Evolutionary conservation across 768 basidiomycete genomes (phyloP).

Genomic region (Lactarius deliciosus): DNA sequence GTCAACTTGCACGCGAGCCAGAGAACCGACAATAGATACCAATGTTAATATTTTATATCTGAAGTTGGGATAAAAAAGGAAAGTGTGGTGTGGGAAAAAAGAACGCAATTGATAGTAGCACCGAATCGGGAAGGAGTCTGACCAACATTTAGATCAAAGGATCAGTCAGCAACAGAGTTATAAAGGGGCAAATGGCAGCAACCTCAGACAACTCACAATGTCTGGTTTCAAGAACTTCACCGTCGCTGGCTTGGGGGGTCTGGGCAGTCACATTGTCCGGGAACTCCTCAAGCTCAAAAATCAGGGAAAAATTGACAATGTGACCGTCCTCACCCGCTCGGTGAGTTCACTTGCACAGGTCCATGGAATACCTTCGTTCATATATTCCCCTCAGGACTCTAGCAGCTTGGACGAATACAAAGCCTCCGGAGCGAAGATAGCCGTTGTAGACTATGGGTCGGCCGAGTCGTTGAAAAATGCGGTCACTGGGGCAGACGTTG

Average conservation of each 20-base stretch:
- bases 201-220: not conserved
- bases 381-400: constrained; percentile 2
- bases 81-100: too few species aligned
- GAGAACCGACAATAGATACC: constrained; percentile 27
- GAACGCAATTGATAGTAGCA: too few species aligned
- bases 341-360: not conserved
- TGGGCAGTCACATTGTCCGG: constrained; percentile 1
- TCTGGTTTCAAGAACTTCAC: constrained; percentile 15
- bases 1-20: constrained; percentile 29
- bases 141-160: too few species aligned
- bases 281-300: constrained; percentile 14
- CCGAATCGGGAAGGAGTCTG: too few species aligned
- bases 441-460: constrained; percentile 24
- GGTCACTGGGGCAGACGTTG: constrained; percentile 20
- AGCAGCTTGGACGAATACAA: constrained; percentile 8
- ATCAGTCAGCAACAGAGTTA: not conserved
- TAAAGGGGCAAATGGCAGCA: not conserved
- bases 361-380: not conserved
- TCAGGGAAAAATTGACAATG: constrained; percentile 11
- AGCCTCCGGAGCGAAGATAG: constrained; percentile 17
- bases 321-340: constrained; percentile 17
- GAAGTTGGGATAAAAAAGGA: too few species aligned
- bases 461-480: constrained; percentile 16
- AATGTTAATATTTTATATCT: not conserved
- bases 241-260: constrained; percentile 8